These are phyloP conservation scores for Henckelia pumila DNA, from an alignment of 257 asterid genomes.

Conservation along the genomic window DNA sequence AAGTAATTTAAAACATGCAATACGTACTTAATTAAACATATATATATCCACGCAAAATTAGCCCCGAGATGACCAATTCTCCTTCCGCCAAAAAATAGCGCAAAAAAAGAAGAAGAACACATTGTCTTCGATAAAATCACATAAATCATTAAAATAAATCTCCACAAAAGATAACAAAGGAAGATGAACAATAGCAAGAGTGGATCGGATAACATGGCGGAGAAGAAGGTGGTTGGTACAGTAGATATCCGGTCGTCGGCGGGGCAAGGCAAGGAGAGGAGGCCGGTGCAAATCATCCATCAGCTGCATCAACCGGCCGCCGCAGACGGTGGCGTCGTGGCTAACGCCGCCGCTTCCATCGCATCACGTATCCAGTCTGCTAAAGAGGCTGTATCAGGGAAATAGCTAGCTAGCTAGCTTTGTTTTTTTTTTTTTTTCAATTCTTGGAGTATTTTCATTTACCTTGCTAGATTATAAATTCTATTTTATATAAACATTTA, in stretches of 20 bases:
- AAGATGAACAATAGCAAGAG: constrained; percentile 28
- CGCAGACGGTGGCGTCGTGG: constrained; percentile 38
- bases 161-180: constrained; percentile 24
- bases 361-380: constrained; percentile 67
- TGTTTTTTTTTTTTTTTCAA: background rate
- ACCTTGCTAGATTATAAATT: too few species aligned
- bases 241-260: constrained; percentile 37
- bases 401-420: too few species aligned
- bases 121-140: background rate
- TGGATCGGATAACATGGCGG: background rate
- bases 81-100: constrained; percentile 19
- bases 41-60: background rate
- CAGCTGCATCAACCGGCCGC: constrained; percentile 31
- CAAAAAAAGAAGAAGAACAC: constrained; percentile 7
- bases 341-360: constrained; percentile 65
- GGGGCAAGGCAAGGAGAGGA: constrained; percentile 43
- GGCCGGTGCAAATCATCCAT: constrained; percentile 47
- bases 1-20: too few species aligned
- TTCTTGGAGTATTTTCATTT: background rate
- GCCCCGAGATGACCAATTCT: constrained; percentile 23
- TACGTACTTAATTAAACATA: too few species aligned
- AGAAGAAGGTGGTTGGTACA: constrained; percentile 40
- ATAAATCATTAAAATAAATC: background rate
- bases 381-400: constrained; percentile 43
- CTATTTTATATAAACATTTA: too few species aligned